Percentiles rank a stretch among this genome's conserved stretches.
Evolutionary conservation across 1,284 basidiomycete genomes (phyloP).

Genomic region (Cutaneotrichosporon sp.): DNA sequence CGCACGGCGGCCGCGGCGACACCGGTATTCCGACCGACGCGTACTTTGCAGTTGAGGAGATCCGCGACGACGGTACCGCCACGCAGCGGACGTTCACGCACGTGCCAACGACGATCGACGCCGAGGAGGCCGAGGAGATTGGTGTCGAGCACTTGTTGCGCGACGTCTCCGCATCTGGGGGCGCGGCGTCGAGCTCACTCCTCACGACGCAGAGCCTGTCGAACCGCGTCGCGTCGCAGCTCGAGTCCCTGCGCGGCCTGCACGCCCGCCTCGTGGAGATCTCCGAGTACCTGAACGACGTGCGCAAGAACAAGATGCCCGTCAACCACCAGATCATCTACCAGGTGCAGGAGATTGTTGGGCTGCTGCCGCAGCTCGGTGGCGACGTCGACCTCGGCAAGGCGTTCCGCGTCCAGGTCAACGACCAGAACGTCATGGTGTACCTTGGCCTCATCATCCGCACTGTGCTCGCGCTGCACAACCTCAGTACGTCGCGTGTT

Average conservation of each 20-base stretch:
- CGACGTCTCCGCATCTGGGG: slow-evolving; percentile 78
- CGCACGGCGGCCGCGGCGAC: slow-evolving; percentile 63
- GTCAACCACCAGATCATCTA: slow-evolving; percentile 97
- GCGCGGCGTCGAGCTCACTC: slow-evolving; percentile 46
- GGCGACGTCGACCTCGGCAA: slow-evolving; percentile 66
- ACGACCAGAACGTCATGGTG: slow-evolving; percentile 91
- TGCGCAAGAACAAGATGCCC: slow-evolving; percentile 75
- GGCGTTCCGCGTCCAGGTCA: slow-evolving; percentile 87
- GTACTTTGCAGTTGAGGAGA: slow-evolving; percentile 97
- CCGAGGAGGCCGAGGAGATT: slow-evolving; percentile 98
- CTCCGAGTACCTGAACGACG: slow-evolving; percentile 82
- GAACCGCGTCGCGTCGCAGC: slow-evolving; percentile 87
- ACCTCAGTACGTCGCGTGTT: slow-evolving; percentile 57
- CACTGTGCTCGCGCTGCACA: slow-evolving; percentile 92
- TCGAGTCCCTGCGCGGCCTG: slow-evolving; percentile 87
- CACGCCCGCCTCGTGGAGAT: slow-evolving; percentile 84
- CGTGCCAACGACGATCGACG: slow-evolving; percentile 75
- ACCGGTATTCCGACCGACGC: slow-evolving; percentile 97
- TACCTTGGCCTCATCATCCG: slow-evolving; percentile 89
- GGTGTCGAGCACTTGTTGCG: slow-evolving; percentile 96
- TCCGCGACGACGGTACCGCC: slow-evolving; percentile 79
- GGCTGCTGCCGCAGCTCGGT: slow-evolving; percentile 81
- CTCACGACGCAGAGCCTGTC: slow-evolving; percentile 67
- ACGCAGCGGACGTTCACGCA: slow-evolving; percentile 66
- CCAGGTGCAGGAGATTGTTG: slow-evolving; percentile 92